These are phyloP conservation scores for Kwoniella europaea DNA, from an alignment of 768 basidiomycete species.

Conservation along the genomic window DNA sequence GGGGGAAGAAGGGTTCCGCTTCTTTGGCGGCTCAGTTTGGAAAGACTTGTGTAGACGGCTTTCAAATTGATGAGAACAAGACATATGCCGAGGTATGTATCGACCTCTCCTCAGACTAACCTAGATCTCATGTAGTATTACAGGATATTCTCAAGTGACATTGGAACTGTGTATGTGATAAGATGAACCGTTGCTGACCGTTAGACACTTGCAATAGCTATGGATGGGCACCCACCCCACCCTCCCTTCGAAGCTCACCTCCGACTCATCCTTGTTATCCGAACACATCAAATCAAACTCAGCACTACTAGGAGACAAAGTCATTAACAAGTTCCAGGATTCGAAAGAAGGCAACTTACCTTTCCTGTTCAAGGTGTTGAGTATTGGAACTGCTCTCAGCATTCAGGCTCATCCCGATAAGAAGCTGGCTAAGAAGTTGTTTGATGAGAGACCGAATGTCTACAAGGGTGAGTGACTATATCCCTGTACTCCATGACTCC, in stretches of 20 bases:
- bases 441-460: slow-evolving; percentile 72
- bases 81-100: slow-evolving; percentile 89
- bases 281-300: slow-evolving; percentile 71
- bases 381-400: slow-evolving; percentile 84
- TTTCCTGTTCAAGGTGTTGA: slow-evolving; percentile 89
- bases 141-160: no score
- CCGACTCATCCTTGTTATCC: slow-evolving; percentile 62
- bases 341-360: slow-evolving; percentile 78
- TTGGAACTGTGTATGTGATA: no score
- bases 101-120: neutral
- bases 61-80: slow-evolving; percentile 69
- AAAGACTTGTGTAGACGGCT: slow-evolving; percentile 66
- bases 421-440: slow-evolving; percentile 72
- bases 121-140: no score
- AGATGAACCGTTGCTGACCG: no score
- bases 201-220: slow-evolving; percentile 63
- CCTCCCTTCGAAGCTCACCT: slow-evolving; percentile 65
- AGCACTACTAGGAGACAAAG: slow-evolving; percentile 68
- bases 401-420: slow-evolving; percentile 94
- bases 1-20: slow-evolving; percentile 81
- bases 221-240: slow-evolving; percentile 99
- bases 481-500: neutral
- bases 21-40: slow-evolving; percentile 91
- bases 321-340: slow-evolving; percentile 60
- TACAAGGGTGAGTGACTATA: slow-evolving; percentile 76